A percentile compares a stretch with the other conserved stretches of the same genome.
Evolutionary conservation across 2,329 filamentous ascomycete species (phyloP).

Genomic region (Apiospora phragmitis): DNA sequence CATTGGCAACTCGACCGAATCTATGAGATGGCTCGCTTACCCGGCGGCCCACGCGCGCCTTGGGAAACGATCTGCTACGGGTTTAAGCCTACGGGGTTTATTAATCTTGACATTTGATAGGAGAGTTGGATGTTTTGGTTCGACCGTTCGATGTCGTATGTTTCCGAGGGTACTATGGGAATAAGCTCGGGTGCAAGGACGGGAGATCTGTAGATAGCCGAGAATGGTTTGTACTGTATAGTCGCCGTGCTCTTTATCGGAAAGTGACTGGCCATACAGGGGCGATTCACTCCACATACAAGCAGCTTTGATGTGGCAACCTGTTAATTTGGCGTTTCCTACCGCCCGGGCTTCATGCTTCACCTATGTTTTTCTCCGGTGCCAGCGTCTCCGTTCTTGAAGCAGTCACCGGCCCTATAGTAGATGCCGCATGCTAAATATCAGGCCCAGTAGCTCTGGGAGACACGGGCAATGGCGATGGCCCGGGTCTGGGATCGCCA

Average conservation of each 20-base stretch:
- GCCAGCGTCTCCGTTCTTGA: background rate
- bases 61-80: background rate
- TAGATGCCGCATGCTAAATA: background rate
- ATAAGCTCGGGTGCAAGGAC: background rate
- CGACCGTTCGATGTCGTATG: conserved; percentile 1
- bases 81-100: background rate
- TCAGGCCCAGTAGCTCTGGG: background rate
- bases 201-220: conserved; percentile 1
- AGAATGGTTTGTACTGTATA: background rate
- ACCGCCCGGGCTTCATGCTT: background rate
- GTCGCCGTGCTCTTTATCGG: background rate
- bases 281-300: background rate
- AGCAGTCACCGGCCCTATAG: background rate
- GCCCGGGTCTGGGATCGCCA: no score
- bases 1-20: background rate
- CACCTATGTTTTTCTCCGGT: background rate
- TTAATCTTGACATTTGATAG: background rate
- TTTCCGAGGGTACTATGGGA: background rate
- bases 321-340: background rate
- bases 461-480: background rate
- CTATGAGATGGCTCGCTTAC: background rate
- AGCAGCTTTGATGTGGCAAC: background rate
- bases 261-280: background rate
- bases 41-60: background rate
- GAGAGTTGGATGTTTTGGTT: background rate